phyloP scores from a whole-genome alignment of 73 alveolate species.

The Uronychia setigera region DNA sequence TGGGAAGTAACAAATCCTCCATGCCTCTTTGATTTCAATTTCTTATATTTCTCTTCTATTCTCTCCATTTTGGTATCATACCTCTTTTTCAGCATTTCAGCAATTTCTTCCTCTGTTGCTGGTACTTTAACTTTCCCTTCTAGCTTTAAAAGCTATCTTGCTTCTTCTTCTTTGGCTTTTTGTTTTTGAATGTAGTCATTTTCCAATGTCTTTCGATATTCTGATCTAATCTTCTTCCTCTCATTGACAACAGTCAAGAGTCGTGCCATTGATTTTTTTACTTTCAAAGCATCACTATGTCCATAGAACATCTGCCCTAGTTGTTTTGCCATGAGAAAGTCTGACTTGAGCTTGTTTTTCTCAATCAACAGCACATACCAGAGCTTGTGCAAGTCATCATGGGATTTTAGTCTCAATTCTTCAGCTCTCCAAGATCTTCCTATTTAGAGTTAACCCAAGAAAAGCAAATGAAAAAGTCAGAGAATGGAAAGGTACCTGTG shows the following conservation, averaged over 20 bases:
- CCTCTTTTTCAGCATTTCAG: slow-evolving; percentile 9
- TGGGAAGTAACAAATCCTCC: not conserved
- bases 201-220: slow-evolving; percentile 70
- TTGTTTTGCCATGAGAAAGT: slow-evolving; percentile 41
- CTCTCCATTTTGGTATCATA: not conserved
- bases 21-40: not conserved
- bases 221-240: slow-evolving; percentile 68
- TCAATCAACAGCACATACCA: slow-evolving; percentile 86
- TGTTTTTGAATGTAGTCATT: slow-evolving; percentile 68
- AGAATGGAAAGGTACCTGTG: too few species aligned
- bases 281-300: slow-evolving; percentile 36
- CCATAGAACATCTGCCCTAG: slow-evolving; percentile 41
- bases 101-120: slow-evolving; percentile 21
- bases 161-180: slow-evolving; percentile 49
- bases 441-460: too few species aligned
- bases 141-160: too few species aligned
- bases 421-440: slow-evolving; percentile 86
- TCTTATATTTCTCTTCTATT: not conserved
- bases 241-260: slow-evolving; percentile 73
- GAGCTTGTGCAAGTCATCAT: slow-evolving; percentile 76
- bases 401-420: slow-evolving; percentile 78
- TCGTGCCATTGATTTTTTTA: slow-evolving; percentile 73
- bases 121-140: slow-evolving; percentile 23
- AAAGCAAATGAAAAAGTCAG: too few species aligned
- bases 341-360: slow-evolving; percentile 75